Base-by-base conservation (phyloP, 1,139 yeast genomes). In the Eremothecium gossypii region DNA sequence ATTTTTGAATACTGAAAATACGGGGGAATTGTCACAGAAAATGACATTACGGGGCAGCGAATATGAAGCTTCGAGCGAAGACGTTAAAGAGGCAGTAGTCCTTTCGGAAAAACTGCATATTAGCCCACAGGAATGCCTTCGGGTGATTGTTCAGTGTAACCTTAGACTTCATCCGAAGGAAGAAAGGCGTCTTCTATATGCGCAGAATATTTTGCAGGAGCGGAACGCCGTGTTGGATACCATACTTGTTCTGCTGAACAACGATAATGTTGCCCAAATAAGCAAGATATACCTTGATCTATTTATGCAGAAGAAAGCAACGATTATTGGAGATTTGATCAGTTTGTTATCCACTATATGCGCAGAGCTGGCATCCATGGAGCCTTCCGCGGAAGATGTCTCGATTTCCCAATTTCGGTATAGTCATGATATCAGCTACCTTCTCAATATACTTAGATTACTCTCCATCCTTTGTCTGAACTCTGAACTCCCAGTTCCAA, bases 91-190 rank as follows among this genome's bases (percentile, higher is more conserved):
- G 10, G 50, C 56, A 14, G 30, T 33, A n/a, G 36, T 37, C 8
- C 36, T 53, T 13, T 41, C 54, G 8, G 36, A 39, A 8, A 29
- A 40, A 13, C 39, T 53, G 2, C 30, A 37, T 9, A 41, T 73
- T 9, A 72, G 70, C 46, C 52, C 55, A 11, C 49, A 54, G 13
- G 81, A 78, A 48, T 64, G 69, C 2, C 57, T 74, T 13, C 61
- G 82, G 49, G 62, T 76, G 8, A 64, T 76, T 7, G 47, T 58
- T 23, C 77, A 73, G 49, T 60, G 69, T 0, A 58, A 64, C 30
- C 57, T 59, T 30, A 63, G 70, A 39, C 53, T 64, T 4, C 75
- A 76, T 1, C 69, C 61, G 44, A 50, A 47, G 33, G 57, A 55
- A 49, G 44, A 42, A 12, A 26, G 37, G 26, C 45, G 40, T 26